phyloP scores from a whole-genome alignment of 75 land plant genomes.

The Sequoiadendron giganteum region DNA sequence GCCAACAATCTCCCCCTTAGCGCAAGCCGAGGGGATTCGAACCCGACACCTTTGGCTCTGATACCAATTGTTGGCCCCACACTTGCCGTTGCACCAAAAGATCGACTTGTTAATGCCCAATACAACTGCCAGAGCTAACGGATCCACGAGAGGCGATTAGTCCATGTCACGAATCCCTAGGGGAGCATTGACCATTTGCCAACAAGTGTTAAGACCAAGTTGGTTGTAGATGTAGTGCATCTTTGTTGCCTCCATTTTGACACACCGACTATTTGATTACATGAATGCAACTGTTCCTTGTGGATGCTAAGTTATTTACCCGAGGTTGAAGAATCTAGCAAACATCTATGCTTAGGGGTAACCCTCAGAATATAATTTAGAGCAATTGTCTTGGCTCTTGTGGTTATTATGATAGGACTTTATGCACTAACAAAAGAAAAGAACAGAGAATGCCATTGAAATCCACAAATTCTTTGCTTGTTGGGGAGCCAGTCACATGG shows the following conservation, averaged over 20 bases:
- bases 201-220: constrained; percentile 33
- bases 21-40: no score
- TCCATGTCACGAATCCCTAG: no score
- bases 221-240: constrained; percentile 45
- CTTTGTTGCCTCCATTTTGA: constrained; percentile 49
- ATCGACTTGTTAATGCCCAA: no score
- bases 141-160: no score
- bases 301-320: constrained; percentile 18
- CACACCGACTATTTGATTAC: constrained; percentile 45
- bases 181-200: no score
- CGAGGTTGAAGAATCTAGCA: not conserved
- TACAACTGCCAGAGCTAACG: no score
- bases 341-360: not conserved
- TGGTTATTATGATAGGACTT: constrained; percentile 27
- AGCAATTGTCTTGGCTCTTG: constrained; percentile 28
- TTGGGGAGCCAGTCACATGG: constrained; percentile 34
- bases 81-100: no score
- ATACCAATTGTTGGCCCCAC: no score
- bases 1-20: no score
- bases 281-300: constrained; percentile 50
- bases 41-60: no score
- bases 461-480: constrained; percentile 56
- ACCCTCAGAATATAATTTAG: constrained; percentile 58
- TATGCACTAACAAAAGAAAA: constrained; percentile 66
- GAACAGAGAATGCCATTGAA: constrained; percentile 38